Conservation (phyloP, 306 rosid genomes). For the Urtica urens region DNA sequence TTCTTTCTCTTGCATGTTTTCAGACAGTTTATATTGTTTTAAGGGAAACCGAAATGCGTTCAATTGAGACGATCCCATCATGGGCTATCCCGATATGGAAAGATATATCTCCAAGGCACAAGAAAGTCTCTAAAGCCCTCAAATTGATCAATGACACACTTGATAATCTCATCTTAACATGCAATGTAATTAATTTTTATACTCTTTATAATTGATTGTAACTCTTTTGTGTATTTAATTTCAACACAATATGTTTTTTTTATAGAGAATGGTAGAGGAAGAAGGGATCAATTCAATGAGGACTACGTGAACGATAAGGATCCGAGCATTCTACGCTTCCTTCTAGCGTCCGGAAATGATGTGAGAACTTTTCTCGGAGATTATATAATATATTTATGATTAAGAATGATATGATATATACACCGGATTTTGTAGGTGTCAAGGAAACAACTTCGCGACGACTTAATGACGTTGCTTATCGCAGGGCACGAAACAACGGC, state of each 20-base stretch:
- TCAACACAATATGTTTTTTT: too few species aligned
- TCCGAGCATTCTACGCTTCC: conserved; percentile 93
- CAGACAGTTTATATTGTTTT: conserved; percentile 91
- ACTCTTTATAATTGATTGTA: conserved; percentile 10
- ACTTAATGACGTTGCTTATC: too few species aligned
- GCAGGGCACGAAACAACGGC: conserved; percentile 99
- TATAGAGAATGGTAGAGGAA: conserved; percentile 93
- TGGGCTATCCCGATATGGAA: conserved; percentile 98
- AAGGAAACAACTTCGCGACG: conserved; percentile 98
- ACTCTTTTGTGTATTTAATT: too few species aligned
- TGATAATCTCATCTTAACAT: conserved; percentile 64
- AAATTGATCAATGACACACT: conserved; percentile 70
- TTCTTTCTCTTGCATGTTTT: conserved; percentile 30
- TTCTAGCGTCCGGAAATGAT: conserved; percentile 96
- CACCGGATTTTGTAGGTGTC: conserved; percentile 46
- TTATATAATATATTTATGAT: neutral
- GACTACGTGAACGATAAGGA: conserved; percentile 93
- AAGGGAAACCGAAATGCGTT: conserved; percentile 95
- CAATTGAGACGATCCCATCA: conserved; percentile 69
- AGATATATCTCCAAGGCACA: too few species aligned
- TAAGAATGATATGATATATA: conserved; percentile 48
- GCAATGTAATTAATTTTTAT: conserved; percentile 67
- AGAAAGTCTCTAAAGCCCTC: conserved; percentile 65
- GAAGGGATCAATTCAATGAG: conserved; percentile 94
- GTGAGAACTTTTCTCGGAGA: too few species aligned